phyloP scores from a whole-genome alignment of 805 yeast genomes.

The Tetrapisispora taiwanensis region DNA sequence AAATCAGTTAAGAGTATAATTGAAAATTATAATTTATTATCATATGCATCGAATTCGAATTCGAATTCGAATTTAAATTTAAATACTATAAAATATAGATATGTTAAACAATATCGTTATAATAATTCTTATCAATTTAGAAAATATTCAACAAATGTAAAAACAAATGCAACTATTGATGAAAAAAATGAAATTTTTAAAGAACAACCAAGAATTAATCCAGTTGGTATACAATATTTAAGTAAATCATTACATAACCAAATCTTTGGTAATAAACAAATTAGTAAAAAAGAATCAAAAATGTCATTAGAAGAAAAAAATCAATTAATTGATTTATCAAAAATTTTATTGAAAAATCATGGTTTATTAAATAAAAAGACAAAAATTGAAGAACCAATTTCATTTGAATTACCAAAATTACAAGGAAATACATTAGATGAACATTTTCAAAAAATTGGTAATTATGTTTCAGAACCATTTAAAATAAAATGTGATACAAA shows the following conservation, averaged over 20 bases:
- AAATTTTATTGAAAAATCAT: conserved; percentile 47
- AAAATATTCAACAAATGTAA: neutral
- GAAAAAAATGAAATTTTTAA: conserved; percentile 1
- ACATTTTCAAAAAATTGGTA: conserved; percentile 71
- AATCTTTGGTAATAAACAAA: conserved; percentile 35
- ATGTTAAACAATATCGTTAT: neutral
- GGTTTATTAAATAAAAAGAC: conserved; percentile 71
- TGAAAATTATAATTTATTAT: neutral
- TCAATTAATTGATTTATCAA: conserved; percentile 42
- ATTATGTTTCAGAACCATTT: conserved; percentile 50
- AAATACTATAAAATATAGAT: neutral
- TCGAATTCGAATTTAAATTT: too few species aligned
- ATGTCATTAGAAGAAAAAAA: conserved; percentile 20
- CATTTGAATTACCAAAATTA: conserved; percentile 54
- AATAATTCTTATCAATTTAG: neutral
- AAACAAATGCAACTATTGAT: neutral
- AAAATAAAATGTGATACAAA: conserved; percentile 36
- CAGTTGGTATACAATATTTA: conserved; percentile 73
- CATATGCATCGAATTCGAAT: neutral
- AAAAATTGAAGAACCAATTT: conserved; percentile 47
- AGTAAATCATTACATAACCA: conserved; percentile 49
- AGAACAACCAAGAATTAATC: conserved; percentile 51
- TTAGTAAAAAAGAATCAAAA: conserved; percentile 19
- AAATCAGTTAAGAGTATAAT: neutral
- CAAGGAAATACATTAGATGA: conserved; percentile 69